Evolutionary conservation across 2,329 filamentous ascomycete genomes (phyloP), one percentile per base, ranked within the genome.

Genomic region (Dothiorella sarmentorum): DNA sequence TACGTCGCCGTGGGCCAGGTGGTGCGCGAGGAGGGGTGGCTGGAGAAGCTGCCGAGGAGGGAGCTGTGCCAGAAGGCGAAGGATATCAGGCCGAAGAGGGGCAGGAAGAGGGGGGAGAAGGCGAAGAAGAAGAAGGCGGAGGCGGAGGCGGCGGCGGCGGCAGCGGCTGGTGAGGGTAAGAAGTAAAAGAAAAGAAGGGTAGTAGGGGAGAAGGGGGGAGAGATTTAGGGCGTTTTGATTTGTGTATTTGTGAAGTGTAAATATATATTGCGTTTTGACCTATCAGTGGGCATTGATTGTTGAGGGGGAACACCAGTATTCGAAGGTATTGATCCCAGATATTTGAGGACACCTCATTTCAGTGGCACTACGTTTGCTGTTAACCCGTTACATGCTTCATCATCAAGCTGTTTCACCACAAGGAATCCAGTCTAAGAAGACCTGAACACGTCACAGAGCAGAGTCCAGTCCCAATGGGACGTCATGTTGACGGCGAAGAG

Each of bases 1-100:
- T 97, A 97, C 75, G 83, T 84, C 62, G 83, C 84, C 74, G 89
- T 95, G 4, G 94, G 94, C 3, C 83, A 81, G 70, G 83, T 97
- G 13, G 80, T 84, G 71, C 75, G 77, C 63, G 79, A 84, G 61
- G 80, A 83, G 60, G 78, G 85, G 77, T 79, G 86, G 69, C 80
- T 87, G 68, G 84, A 82, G 56, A 73, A 72, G 62, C 64, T 76
- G 74, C 83, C 84, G 4, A 77, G 77, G 67, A 82, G 82, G 69
- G 76, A 80, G 71, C 75, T 96, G 65, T 97, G 92, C 75, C 83
- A 84, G 66, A 73, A 78, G 64, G 92, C 91, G 40, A 78, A 84
- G 69, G 84, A 87, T 72, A 81, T 82, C 65, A 76, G 86, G 64
- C 87, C 87, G n/a, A 79, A 77, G 61, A 68, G 75, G 66, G 72